Evolutionary conservation across 805 yeast genomes (phyloP), one percentile per base, ranked within the genome.

Genomic region (Wickerhamomyces chaumierensis): DNA sequence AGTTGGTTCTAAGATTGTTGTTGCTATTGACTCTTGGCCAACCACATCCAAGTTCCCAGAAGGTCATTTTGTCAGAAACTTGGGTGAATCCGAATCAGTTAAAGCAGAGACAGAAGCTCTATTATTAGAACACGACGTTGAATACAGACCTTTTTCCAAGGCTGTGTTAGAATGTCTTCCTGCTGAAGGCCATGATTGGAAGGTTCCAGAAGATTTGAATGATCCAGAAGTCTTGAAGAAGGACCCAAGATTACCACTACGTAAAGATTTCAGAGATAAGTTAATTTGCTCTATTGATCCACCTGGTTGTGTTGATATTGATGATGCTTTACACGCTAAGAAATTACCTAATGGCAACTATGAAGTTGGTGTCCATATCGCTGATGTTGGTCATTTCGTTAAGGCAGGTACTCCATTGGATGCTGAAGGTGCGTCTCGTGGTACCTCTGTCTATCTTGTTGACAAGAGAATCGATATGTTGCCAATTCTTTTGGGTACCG

Each of bases 391-490:
- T 1, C 95, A 92, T 62, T 92, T 92, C 55, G 98, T 92, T 35
- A 86, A 87, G 60, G 81, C 98, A 0, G 81, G 79, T 45, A 86
- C 96, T 3, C 79, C 97, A 0, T 68, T 92, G 42, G 98, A 92
- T 57, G 81, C 75, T 34, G 99, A 92, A 62, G 99, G 96, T 60
- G 95, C 97, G 0, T 72, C 94, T 1, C 76, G 99, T 62, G 97
- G 96, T 52, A 92, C 98, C 0, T 88, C 98, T 4, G 96, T 92
- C 3, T 92, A 92, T 61, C 68, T 92, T 40, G 99, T 92, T 13
- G 98, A 92, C 58, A 90, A 92, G 61, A 83, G 99, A 71, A 92
- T 92, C 50, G 99, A 92, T 69, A 92, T 92, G 99, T 68, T 92
- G 46, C 99, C 99, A 5, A 77, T 83, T 79, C 62, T 92, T 35